phyloP scores from a whole-genome alignment of 129 eudicot species.

The Erigeron canadensis region DNA sequence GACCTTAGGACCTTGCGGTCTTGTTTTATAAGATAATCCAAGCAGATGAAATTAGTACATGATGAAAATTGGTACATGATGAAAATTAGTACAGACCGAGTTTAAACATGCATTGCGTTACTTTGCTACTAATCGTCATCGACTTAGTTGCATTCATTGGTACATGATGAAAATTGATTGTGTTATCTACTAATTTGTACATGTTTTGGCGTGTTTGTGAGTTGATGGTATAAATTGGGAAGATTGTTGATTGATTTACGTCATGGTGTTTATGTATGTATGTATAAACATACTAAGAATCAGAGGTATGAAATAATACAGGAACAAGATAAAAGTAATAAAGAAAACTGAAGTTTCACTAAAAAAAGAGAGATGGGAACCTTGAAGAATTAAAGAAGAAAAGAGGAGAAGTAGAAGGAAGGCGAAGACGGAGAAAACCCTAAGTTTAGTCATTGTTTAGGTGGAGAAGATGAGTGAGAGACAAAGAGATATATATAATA shows the following conservation, averaged over 20 bases:
- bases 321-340: neutral
- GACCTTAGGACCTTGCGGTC: no score
- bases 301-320: neutral
- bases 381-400: constrained; percentile 73
- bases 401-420: constrained; percentile 56
- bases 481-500: no score
- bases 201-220: neutral
- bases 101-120: neutral
- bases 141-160: neutral
- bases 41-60: no score
- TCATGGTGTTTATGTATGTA: neutral
- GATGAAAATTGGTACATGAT: no score
- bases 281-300: neutral
- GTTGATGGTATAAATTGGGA: neutral
- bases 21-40: no score
- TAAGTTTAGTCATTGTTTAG: constrained; percentile 47
- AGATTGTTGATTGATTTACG: neutral
- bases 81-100: no score
- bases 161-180: neutral
- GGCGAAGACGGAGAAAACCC: constrained; percentile 62
- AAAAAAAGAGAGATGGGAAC: constrained; percentile 40
- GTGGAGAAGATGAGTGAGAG: constrained; percentile 19
- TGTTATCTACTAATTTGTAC: neutral
- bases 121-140: neutral
- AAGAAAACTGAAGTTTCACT: constrained; percentile 8